phyloP scores from a whole-genome alignment of 768 basidiomycete genomes.

The Leucocoprinus sp. region DNA sequence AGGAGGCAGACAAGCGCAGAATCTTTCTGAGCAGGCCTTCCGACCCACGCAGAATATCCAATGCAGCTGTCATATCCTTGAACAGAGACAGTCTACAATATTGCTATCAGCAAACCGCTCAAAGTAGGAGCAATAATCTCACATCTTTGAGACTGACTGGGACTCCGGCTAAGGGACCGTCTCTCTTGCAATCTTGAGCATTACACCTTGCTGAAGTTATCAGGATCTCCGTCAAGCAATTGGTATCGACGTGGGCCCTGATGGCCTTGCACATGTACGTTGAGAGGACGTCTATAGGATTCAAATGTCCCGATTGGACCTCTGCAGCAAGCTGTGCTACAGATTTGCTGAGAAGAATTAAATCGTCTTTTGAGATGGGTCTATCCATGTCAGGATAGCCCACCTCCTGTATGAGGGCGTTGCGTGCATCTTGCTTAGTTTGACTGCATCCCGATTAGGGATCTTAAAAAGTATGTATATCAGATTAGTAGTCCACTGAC shows the following conservation, averaged over 20 bases:
- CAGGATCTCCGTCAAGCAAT: slow-evolving; percentile 57
- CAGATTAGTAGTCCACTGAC: slow-evolving; percentile 15
- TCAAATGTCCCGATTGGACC: slow-evolving; percentile 22
- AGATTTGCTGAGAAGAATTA: slow-evolving; percentile 22
- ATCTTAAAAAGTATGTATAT: not conserved
- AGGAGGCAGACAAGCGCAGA: slow-evolving; percentile 45
- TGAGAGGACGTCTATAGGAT: slow-evolving; percentile 28
- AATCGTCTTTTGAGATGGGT: slow-evolving; percentile 21
- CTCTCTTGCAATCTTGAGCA: slow-evolving; percentile 25
- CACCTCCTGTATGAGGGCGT: slow-evolving; percentile 21
- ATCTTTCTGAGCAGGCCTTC: slow-evolving; percentile 36
- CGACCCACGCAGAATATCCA: slow-evolving; percentile 47
- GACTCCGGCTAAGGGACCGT: slow-evolving; percentile 46
- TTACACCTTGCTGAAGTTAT: slow-evolving; percentile 30
- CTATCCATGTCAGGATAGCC: slow-evolving; percentile 18
- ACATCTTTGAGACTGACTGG: slow-evolving; percentile 54
- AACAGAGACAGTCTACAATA: slow-evolving; percentile 37
- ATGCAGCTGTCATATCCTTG: slow-evolving; percentile 49
- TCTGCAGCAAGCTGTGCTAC: slow-evolving; percentile 22
- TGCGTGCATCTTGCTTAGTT: slow-evolving; percentile 29
- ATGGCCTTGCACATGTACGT: slow-evolving; percentile 43
- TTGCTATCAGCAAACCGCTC: not conserved
- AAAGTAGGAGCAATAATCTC: slow-evolving; percentile 15
- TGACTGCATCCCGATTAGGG: slow-evolving; percentile 15
- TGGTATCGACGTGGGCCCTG: slow-evolving; percentile 41